Base-by-base conservation (phyloP, 495 filamentous ascomycete genomes). In the Aspergillus biplanus region DNA sequence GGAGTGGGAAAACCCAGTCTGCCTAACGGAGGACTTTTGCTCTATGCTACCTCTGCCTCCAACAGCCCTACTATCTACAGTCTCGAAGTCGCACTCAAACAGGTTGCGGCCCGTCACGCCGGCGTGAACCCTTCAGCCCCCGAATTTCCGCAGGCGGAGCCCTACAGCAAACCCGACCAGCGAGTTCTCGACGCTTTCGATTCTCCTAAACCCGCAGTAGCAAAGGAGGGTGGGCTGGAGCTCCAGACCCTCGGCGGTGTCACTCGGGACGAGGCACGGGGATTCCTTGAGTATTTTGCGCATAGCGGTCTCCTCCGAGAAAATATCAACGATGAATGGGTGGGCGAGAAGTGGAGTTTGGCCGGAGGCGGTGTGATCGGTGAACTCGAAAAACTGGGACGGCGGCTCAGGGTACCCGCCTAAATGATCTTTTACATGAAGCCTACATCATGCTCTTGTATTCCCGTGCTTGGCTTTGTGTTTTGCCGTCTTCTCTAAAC, bases 261-360 rank as follows among this genome's bases (percentile, higher is more conserved):
- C 62, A 90, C 79, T 58, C 91, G 86, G 71, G 75, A 79, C 27
- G 93, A 98, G 78, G 87, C 93, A 42, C 85, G 90, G 58, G 82
- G 85, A 1, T 79, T 95, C 66, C 86, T 98, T 86, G 95, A 97
- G 81, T 98, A 97, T 76, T 98, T 92, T 78, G 93, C 91, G 4
- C 84, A 81, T 31, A 96, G 92, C 73, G 95, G 95, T 16, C 78
- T 97, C 67, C 72, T 96, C 69, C 85, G 90, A 57, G 74, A 84
- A 59, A 78, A 73, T 49, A 81, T 97, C 47, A 89, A 89, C 67
- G 89, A 94, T 71, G 77, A 78, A 65, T 84, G 82, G 64, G 91
- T 98, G 33, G 81, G 83, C 44, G 92, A 97, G 83, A 91, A 90
- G 79, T 97, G 92, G 91, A 88, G 86, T 57, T 64, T 97, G 68